phyloP scores from a whole-genome alignment of 495 filamentous ascomycete genomes.

The Trichoderma reesei region DNA sequence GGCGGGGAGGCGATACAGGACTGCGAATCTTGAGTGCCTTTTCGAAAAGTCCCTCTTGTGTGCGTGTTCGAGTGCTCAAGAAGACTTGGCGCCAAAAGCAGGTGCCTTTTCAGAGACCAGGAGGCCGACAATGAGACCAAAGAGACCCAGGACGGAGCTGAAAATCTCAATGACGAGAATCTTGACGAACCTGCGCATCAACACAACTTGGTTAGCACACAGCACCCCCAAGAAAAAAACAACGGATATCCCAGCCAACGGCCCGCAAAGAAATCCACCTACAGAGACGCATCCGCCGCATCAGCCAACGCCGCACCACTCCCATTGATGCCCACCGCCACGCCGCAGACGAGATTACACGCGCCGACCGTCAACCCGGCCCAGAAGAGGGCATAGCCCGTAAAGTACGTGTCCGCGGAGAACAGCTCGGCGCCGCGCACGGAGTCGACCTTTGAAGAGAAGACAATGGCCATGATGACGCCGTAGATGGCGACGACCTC shows the following conservation, averaged over 20 bases:
- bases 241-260: neutral
- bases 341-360: slow-evolving; percentile 92
- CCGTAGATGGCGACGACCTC: slow-evolving; percentile 99
- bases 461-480: slow-evolving; percentile 98
- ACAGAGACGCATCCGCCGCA: slow-evolving; percentile 87
- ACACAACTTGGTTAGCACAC: neutral
- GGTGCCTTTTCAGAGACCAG: slow-evolving; percentile 71
- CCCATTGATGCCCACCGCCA: slow-evolving; percentile 96
- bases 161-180: slow-evolving; percentile 99
- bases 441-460: slow-evolving; percentile 74
- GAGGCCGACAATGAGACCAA: slow-evolving; percentile 90
- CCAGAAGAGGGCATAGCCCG: slow-evolving; percentile 97
- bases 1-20: neutral
- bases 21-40: neutral
- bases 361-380: slow-evolving; percentile 82
- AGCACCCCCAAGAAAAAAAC: neutral
- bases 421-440: slow-evolving; percentile 53
- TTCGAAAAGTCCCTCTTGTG: neutral
- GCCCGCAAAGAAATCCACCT: slow-evolving; percentile 27
- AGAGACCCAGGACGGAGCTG: slow-evolving; percentile 95
- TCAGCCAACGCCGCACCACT: slow-evolving; percentile 93
- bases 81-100: slow-evolving; percentile 50
- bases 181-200: slow-evolving; percentile 72
- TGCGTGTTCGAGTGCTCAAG: neutral
- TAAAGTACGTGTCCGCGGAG: slow-evolving; percentile 74